These are phyloP conservation scores for Xylariaceae sp. DNA, from an alignment of 2,329 filamentous ascomycete genomes.

Conservation along the genomic window DNA sequence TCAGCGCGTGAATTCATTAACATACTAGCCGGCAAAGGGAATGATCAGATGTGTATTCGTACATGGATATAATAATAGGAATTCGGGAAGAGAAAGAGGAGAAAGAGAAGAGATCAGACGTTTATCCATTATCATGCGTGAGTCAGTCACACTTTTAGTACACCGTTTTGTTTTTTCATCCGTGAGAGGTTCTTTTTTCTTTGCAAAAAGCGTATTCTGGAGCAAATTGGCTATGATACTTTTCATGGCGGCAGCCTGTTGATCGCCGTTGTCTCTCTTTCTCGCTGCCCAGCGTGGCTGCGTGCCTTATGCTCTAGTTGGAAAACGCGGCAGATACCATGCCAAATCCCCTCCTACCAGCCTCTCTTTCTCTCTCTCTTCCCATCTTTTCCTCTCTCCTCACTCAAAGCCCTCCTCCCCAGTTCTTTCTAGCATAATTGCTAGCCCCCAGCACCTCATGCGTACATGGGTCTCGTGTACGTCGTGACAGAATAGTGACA, in stretches of 20 bases:
- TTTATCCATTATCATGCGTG: slow-evolving; percentile 12
- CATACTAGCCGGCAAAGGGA: background rate
- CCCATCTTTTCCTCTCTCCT: background rate
- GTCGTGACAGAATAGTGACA: background rate
- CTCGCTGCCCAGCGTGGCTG: slow-evolving; percentile 1
- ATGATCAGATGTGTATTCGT: background rate
- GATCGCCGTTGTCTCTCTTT: background rate
- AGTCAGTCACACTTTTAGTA: background rate
- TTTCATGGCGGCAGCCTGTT: background rate
- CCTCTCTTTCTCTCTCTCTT: background rate
- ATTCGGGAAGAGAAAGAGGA: background rate
- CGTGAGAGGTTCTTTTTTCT: too few species aligned
- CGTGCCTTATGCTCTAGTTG: slow-evolving; percentile 8
- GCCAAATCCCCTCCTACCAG: background rate
- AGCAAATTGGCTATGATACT: too few species aligned
- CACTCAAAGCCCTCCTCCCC: background rate
- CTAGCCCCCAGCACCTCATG: background rate
- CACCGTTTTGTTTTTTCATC: background rate
- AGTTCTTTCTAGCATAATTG: background rate
- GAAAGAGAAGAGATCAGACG: background rate
- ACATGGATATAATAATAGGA: background rate
- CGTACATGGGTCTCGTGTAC: slow-evolving; percentile 1
- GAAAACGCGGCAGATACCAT: slow-evolving; percentile 5
- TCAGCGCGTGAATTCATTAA: too few species aligned
- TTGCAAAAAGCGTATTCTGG: too few species aligned